Percentiles rank a stretch among this genome's conserved stretches.
These are phyloP conservation scores for Quercus berberidifolia DNA, from an alignment of 306 rosid species.

Conservation along the genomic window DNA sequence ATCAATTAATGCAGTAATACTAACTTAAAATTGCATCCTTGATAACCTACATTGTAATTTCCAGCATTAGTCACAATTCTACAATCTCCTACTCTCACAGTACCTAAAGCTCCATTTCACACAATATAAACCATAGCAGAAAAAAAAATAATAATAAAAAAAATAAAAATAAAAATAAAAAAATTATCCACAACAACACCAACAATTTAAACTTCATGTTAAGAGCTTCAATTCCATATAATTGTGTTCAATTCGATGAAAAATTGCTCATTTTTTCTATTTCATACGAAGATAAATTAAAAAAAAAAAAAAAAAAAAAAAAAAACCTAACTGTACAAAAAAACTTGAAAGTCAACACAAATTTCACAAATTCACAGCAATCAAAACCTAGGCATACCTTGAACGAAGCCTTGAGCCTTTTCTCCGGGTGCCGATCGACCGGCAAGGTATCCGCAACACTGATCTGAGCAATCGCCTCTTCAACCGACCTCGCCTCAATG, in stretches of 20 bases:
- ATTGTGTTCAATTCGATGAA: too few species aligned
- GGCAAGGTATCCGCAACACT: conserved; percentile 55
- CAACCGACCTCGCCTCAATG: conserved; percentile 77
- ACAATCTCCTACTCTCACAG: background rate
- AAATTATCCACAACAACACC: background rate
- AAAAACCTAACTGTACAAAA: background rate
- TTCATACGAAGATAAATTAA: too few species aligned
- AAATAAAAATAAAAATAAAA: background rate
- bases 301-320: too few species aligned
- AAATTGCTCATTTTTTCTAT: too few species aligned
- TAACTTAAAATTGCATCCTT: background rate
- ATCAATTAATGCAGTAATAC: background rate
- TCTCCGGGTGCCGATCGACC: conserved; percentile 87
- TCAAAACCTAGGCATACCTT: conserved; percentile 41
- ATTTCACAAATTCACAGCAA: background rate
- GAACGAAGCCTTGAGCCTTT: conserved; percentile 90
- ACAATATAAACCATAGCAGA: background rate
- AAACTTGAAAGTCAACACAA: background rate
- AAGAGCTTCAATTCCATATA: too few species aligned
- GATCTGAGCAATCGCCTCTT: conserved; percentile 81
- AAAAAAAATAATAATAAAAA: too few species aligned
- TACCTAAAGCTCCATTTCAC: background rate
- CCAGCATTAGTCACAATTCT: background rate
- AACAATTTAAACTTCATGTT: too few species aligned
- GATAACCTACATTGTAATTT: background rate